Base-by-base conservation (phyloP, 2,329 filamentous ascomycete species). In the Tolypocladium inflatum region DNA sequence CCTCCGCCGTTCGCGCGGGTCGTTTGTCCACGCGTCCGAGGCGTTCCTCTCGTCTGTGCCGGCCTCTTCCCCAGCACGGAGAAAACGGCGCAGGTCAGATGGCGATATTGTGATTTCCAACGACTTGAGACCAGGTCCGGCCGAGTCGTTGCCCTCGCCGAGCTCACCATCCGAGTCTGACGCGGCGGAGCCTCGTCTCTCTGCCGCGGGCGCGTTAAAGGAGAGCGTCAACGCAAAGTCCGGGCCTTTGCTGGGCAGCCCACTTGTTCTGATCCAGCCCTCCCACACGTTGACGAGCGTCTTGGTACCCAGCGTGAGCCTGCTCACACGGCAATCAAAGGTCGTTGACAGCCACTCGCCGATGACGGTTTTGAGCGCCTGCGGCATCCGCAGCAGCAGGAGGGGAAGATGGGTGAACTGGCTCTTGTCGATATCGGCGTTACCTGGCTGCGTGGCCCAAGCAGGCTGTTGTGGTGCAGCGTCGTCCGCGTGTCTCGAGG, bases 291-390 rank as follows among this genome's bases (percentile, higher is more conserved):
- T 65, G 1, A 82, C 68, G 0, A 85, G 71, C 2, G 78, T 80
- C 51, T 73, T 73, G 8, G 80, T 82, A 7, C 79, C 78, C 2
- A 85, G 66, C 1, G 72, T 72, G 48, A 84, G 67, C 4, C 78
- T 71, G 57, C 73, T 78, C 51, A 84, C 75, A 35, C 80, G 80
- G 60, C 80, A 83, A 69, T 85, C 82, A 61, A 85, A 84, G 0
- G 76, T 77, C 48, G 68, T 74, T 4, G 76, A 72, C 13, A 85
- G 68, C 66, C 84, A 85, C 26, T 78, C 74, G n/a, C 73, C 60
- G 0, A 85, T 63, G 23, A 80, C 70, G 2, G 70, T 59, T 62
- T 81, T 82, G 1, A 85, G 70, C 2, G 80, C 69, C 4, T 76
- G 70, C 0, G 82, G 82, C 79, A 84, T 83, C 30, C 81, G 76